A percentile compares a stretch with the other conserved stretches of the same genome.
Evolutionary conservation across 176 grass and related monocot species (phyloP).

Genomic region (Lolium multiflorum): DNA sequence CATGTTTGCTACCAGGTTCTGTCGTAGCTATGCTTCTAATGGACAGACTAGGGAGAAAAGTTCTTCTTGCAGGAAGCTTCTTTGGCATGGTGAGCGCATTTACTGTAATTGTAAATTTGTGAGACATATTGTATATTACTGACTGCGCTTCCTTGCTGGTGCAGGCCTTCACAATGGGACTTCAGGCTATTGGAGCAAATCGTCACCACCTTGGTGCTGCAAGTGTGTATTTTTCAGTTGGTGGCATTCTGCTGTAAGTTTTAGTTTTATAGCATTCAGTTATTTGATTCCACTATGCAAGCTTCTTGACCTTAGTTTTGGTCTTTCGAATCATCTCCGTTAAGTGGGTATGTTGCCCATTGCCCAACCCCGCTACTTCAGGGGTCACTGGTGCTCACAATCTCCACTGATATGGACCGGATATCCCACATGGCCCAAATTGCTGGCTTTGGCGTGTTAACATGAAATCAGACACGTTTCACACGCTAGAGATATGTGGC

Average conservation of each 20-base stretch:
- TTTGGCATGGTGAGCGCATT: constrained; percentile 79
- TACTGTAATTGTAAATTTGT: not conserved
- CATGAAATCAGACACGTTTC: not conserved
- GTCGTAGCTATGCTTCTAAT: constrained; percentile 97
- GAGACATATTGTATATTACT: constrained; percentile 30
- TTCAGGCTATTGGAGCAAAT: constrained; percentile 84
- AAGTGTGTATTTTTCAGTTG: constrained; percentile 84
- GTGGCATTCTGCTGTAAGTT: constrained; percentile 95
- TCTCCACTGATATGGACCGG: not conserved
- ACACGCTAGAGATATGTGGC: no score
- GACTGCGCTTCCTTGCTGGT: constrained; percentile 47
- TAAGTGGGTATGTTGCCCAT: not conserved
- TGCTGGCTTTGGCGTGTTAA: not conserved
- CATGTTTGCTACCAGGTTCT: constrained; percentile 65
- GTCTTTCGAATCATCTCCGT: constrained; percentile 8
- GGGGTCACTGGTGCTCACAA: not conserved
- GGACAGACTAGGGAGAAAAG: constrained; percentile 91
- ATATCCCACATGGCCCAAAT: not conserved
- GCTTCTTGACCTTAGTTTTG: constrained; percentile 13
- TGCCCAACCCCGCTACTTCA: not conserved
- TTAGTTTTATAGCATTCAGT: not conserved
- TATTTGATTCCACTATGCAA: constrained; percentile 34
- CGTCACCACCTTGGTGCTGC: constrained; percentile 70
- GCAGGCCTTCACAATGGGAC: constrained; percentile 87
- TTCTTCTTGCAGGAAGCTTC: constrained; percentile 87